Evolutionary conservation across 805 yeast genomes (phyloP), one percentile per base, ranked within the genome.

Genomic region (Wickerhamiella occidentalis): DNA sequence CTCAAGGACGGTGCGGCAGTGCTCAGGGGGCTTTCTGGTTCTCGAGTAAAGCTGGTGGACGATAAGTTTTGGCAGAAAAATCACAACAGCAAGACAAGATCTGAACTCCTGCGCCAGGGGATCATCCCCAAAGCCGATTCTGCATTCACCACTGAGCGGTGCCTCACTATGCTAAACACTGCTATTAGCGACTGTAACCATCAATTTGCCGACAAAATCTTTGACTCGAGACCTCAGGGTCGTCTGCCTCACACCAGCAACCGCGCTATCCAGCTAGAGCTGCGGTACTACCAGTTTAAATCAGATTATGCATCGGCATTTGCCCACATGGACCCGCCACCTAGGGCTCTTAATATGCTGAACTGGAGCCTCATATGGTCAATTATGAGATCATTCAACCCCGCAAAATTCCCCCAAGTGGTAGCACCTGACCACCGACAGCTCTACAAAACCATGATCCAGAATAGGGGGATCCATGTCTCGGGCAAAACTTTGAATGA

Each of bases 11-110:
- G 30, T 4, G 19, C 33, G 8, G n/a, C 44, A 7, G 21, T 40
- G 6, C 30, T 40, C 21, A 23, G 25, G 12, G 44, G 28, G 18
- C 12, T 40, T 6, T 40, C 44, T 3, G 30, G 21, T 2, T 23
- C 44, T 5, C 15, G 25, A 3, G 21, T 15, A 12, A 21, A 21
- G 19, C 29, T 40, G 8, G 30, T 25, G 21, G 30, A 25, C 13
- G 30, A 25, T 23, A 28, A 22, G 25, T 40, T 40, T 25, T 40
- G 44, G 44, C 29, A 23, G n/a, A 40, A 25, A 30, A 40, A 40
- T 30, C 44, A 40, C 44, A 19, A 15, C 19, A 9, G 26, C 8
- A 22, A 40, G 13, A 22, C 25, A 21, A 30, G 44, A 8, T 40
- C 30, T 15, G 44, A 40, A 15, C 44, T 40, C 12, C 3, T 40